Evolutionary conservation across 2,329 filamentous ascomycete genomes (phyloP), one percentile per base, ranked within the genome.

Genomic region (Trichothecium roseum): DNA sequence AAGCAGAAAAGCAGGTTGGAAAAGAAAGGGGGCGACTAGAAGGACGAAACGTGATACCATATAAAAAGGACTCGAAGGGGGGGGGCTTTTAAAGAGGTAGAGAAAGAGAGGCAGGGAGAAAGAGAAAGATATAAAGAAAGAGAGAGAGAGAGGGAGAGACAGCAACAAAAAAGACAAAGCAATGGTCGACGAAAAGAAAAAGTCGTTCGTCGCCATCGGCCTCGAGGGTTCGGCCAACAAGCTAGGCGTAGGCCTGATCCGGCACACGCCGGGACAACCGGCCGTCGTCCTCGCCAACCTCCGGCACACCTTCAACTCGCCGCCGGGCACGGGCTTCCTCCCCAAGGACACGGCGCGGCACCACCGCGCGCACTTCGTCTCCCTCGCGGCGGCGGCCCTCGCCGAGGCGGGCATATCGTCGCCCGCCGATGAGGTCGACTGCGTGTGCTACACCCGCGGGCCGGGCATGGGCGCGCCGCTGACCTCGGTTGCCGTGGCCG

Each of bases 161-260:
- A n/a, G n/a, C n/a, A n/a, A n/a, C n/a, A n/a, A n/a, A n/a, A n/a
- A n/a, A n/a, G n/a, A n/a, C n/a, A n/a, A n/a, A 24, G 20, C 20
- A 6, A 24, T 24, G 10, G 6, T 6, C 29, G 15, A 16, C 6
- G 15, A 31, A 2, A 24, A 12, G 26, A 50, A 59, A 51, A 40
- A 52, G 41, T 47, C 63, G 38, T 68, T 68, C 51, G 66, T 75
- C 43, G 68, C 72, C 47, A 60, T 78, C 43, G 73, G 73, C 44
- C 73, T 69, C 55, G 91, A 98, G 68, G 89, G 91, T 57, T 94
- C 86, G 38, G 91, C 91, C 61, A 98, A 98, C 70, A 98, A 98
- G 63, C 78, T 98, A 35, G 91, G 89, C 46, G 81, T 96, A 39
- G 91, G 91, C 52, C 69, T 98, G 39, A 94, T 98, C 56, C 74